Base-by-base conservation (phyloP, 139 green algal genomes). In the Dunaliella sp. region DNA sequence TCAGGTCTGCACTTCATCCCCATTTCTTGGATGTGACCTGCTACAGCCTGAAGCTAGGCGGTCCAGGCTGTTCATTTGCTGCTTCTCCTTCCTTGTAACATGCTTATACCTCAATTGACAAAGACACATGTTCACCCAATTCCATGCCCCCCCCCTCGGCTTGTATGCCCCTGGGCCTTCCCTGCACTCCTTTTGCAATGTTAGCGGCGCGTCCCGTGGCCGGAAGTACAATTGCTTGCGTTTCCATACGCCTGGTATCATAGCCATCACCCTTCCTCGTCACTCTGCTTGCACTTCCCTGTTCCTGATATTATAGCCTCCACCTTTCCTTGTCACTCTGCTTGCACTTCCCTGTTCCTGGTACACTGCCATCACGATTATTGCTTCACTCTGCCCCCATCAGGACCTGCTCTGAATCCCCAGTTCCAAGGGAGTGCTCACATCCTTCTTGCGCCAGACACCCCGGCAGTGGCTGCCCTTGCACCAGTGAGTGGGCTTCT, bases 361-460 rank as follows among this genome's bases (percentile, higher is more conserved):
- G 3, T 81, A 3, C 77, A 30, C 2, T 31, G 38, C n/a, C n/a
- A n/a, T n/a, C n/a, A n/a, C n/a, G n/a, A n/a, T n/a, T n/a, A n/a
- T n/a, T n/a, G 76, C 16, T 57, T 81, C n/a, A n/a, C 38, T 33
- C 76, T 28, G 34, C 65, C 31, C 37, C 35, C 3, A 25, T 31
- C 91, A 95, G 93, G 93, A 28, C 92, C 92, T 32, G 93, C 92
- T 0, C 59, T 84, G 0, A n/a, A 48, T 38, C 30, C 24, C 38
- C 72, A 30, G 1, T 38, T 59, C 30, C 33, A 37, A 35, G 85
- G 85, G 57, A 57, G 58, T 0, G 90, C 90, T 0, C 86, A 76
- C 28, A 34, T 96, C 1, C 57, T 94, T 38, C 90, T 90, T 24
- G 83, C 90, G 0, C 93, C 93, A n/a, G 92, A 94, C 85, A 90